Evolutionary conservation across 2,329 filamentous ascomycete species (phyloP).

Genomic region (Trichoderma citrinoviride): DNA sequence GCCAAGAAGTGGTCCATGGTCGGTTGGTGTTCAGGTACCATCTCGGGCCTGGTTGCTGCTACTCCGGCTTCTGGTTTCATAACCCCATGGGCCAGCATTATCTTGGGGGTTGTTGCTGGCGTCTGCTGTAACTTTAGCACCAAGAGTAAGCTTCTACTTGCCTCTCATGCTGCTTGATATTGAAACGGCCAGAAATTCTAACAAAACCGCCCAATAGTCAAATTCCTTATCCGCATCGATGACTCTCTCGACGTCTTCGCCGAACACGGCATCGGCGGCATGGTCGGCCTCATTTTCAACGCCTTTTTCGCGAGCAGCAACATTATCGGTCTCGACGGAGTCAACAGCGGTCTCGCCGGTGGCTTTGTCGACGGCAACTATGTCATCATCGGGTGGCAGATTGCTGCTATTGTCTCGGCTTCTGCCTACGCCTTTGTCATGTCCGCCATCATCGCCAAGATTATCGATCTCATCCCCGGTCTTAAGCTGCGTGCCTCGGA

Average conservation of each 20-base stretch:
- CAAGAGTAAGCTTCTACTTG: conserved; percentile 43
- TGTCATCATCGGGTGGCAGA: conserved; percentile 72
- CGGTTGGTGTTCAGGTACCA: conserved; percentile 69
- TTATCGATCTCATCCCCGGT: conserved; percentile 72
- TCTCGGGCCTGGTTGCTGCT: conserved; percentile 67
- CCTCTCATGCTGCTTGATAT: background rate
- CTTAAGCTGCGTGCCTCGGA: conserved; percentile 76
- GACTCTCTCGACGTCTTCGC: conserved; percentile 71
- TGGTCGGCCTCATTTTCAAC: conserved; percentile 70
- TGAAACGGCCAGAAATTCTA: background rate
- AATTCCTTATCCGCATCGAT: conserved; percentile 63
- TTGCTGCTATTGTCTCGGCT: conserved; percentile 69
- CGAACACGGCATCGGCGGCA: conserved; percentile 67
- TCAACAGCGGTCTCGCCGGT: conserved; percentile 65
- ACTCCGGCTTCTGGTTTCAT: conserved; percentile 68
- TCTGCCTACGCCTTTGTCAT: conserved; percentile 70
- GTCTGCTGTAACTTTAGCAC: conserved; percentile 66
- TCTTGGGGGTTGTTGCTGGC: conserved; percentile 65
- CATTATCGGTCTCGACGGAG: conserved; percentile 72
- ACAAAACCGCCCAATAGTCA: conserved; percentile 40
- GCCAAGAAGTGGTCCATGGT: conserved; percentile 89
- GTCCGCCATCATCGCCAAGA: conserved; percentile 69
- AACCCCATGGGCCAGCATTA: conserved; percentile 63
- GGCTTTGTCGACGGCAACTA: conserved; percentile 77
- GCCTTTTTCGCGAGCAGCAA: conserved; percentile 67